These are phyloP conservation scores for Sporothrix pseudoabietina DNA, from an alignment of 2,329 filamentous ascomycete species.

Conservation along the genomic window DNA sequence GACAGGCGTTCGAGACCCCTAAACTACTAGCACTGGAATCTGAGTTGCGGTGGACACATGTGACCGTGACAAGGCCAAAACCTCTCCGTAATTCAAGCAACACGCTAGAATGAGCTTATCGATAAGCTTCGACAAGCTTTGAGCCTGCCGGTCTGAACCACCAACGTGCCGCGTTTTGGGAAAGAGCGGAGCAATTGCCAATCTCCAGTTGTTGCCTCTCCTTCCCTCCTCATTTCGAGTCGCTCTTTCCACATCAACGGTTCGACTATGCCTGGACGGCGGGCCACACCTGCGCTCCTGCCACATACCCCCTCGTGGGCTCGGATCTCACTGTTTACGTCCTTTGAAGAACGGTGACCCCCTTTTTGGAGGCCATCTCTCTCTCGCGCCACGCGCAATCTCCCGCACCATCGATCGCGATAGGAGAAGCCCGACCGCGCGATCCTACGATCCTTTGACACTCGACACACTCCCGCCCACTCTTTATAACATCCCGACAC, in stretches of 20 bases:
- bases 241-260: slow-evolving; percentile 17
- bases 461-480: background rate
- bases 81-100: slow-evolving; percentile 12
- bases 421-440: background rate
- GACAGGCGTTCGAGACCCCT: background rate
- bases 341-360: background rate
- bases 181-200: slow-evolving; percentile 20
- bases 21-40: background rate
- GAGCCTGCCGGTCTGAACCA: background rate
- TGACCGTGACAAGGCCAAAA: background rate
- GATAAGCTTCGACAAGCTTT: slow-evolving; percentile 26
- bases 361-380: background rate
- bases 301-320: slow-evolving; percentile 6
- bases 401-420: background rate
- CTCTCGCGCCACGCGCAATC: background rate
- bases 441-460: background rate
- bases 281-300: slow-evolving; percentile 22
- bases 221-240: background rate
- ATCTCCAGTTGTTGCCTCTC: slow-evolving; percentile 2
- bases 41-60: background rate
- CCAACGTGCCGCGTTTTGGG: slow-evolving; percentile 5
- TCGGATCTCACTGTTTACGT: background rate
- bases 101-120: slow-evolving; percentile 23
- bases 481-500: background rate
- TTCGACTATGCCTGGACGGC: slow-evolving; percentile 27